Evolutionary conservation across 306 rosid species (phyloP).

Genomic region (Lablab purpureus): DNA sequence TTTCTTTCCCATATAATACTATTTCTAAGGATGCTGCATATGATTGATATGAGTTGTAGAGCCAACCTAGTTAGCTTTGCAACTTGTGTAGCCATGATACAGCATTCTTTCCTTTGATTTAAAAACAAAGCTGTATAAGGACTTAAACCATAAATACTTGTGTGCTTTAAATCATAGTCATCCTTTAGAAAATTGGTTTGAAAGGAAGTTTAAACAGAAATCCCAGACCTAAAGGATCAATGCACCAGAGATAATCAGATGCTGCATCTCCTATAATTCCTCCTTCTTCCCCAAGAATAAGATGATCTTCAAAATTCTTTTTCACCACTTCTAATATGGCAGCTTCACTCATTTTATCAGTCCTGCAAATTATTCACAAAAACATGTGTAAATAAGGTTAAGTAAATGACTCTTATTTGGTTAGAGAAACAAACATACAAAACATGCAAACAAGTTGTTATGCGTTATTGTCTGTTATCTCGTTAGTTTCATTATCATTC

Average conservation of each 20-base stretch:
- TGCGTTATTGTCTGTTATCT: background rate
- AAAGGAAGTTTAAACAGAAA: slow-evolving; percentile 36
- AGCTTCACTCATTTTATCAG: slow-evolving; percentile 95
- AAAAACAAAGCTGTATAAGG: background rate
- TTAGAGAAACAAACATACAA: slow-evolving; percentile 17
- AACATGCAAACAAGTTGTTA: slow-evolving; percentile 12
- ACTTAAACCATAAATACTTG: background rate
- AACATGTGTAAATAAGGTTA: slow-evolving; percentile 27
- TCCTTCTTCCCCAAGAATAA: slow-evolving; percentile 98
- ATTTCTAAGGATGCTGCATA: too few species aligned
- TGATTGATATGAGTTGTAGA: too few species aligned
- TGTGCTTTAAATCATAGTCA: background rate
- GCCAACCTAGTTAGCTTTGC: too few species aligned
- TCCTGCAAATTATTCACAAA: slow-evolving; percentile 62
- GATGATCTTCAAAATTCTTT: slow-evolving; percentile 80
- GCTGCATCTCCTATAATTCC: slow-evolving; percentile 88
- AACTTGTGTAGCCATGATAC: too few species aligned
- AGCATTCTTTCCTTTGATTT: too few species aligned
- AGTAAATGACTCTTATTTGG: slow-evolving; percentile 6
- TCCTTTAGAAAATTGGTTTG: slow-evolving; percentile 19
- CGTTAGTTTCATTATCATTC: background rate
- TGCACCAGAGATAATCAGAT: slow-evolving; percentile 98
- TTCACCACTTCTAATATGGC: slow-evolving; percentile 81
- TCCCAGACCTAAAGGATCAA: slow-evolving; percentile 91
- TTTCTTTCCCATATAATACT: too few species aligned